Evolutionary conservation across 2,329 filamentous ascomycete species (phyloP).

Genomic region (Calcarisporium arbuscula): DNA sequence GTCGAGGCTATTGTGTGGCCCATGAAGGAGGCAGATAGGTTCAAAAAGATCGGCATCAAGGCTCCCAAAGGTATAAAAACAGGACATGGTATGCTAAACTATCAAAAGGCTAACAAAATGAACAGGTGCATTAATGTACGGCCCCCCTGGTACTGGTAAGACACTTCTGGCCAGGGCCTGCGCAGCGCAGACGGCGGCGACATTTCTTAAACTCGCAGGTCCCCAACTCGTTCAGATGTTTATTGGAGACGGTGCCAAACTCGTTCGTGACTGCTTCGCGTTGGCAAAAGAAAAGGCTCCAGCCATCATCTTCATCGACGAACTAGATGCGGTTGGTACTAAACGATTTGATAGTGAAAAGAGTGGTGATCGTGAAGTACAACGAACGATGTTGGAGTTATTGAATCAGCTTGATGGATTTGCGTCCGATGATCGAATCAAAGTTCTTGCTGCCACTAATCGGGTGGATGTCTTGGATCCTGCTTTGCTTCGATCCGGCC

Average conservation of each 20-base stretch:
- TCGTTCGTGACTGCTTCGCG: slow-evolving; percentile 95
- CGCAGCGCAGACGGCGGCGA: slow-evolving; percentile 95
- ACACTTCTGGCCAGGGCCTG: slow-evolving; percentile 91
- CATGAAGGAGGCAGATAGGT: slow-evolving; percentile 98
- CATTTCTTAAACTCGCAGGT: slow-evolving; percentile 95
- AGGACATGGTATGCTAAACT: slow-evolving; percentile 22
- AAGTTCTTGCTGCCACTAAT: slow-evolving; percentile 92
- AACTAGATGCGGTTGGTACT: slow-evolving; percentile 94
- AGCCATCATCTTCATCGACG: slow-evolving; percentile 99
- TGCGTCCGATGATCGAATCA: slow-evolving; percentile 93
- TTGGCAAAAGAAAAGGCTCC: slow-evolving; percentile 98
- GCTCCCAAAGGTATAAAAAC: slow-evolving; percentile 77
- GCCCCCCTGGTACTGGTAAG: slow-evolving; percentile 84
- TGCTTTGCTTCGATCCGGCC: slow-evolving; percentile 82
- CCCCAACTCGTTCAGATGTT: slow-evolving; percentile 99
- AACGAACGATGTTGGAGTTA: slow-evolving; percentile 97
- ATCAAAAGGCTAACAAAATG: slow-evolving; percentile 84
- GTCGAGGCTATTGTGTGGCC: slow-evolving; percentile 99
- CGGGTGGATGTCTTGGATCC: slow-evolving; percentile 91
- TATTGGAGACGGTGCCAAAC: slow-evolving; percentile 95
- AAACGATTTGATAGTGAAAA: slow-evolving; percentile 99
- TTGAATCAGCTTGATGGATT: slow-evolving; percentile 98
- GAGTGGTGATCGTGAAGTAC: slow-evolving; percentile 94
- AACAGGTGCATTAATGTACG: slow-evolving; percentile 98
- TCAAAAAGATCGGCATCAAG: slow-evolving; percentile 99